Evolutionary conservation across 208 protist genomes (phyloP).

Genomic region (Acanthamoeba sp.): DNA sequence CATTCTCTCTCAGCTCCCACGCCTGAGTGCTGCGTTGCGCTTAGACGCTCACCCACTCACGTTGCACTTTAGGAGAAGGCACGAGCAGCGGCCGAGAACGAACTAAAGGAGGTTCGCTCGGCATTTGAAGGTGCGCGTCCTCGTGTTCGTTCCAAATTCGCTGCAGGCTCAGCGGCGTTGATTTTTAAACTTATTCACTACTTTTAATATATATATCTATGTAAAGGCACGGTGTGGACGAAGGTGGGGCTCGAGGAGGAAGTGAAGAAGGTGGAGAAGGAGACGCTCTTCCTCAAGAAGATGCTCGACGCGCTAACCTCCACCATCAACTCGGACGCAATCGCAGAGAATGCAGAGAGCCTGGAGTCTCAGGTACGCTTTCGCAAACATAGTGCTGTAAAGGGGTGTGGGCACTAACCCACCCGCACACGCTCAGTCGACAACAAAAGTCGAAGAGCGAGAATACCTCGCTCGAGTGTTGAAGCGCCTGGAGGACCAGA

Average conservation of each 20-base stretch:
- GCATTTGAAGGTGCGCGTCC: background rate
- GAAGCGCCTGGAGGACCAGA: slow-evolving; percentile 36
- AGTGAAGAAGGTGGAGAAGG: slow-evolving; percentile 36
- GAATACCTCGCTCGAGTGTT: slow-evolving; percentile 6
- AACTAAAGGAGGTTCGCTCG: slow-evolving; percentile 8
- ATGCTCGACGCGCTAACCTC: slow-evolving; percentile 9
- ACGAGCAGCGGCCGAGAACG: background rate
- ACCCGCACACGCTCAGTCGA: background rate
- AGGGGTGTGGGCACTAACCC: background rate
- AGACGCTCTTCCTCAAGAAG: slow-evolving; percentile 23
- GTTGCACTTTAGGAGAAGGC: background rate
- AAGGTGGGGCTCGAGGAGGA: slow-evolving; percentile 16
- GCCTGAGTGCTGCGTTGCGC: background rate
- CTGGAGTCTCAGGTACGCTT: background rate
- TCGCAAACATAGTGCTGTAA: no score
- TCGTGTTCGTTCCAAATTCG: background rate
- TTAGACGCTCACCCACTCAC: background rate
- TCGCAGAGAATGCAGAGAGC: background rate
- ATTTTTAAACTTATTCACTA: background rate
- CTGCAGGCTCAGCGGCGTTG: background rate
- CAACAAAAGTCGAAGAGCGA: background rate
- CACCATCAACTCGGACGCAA: background rate
- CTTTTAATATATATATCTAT: no score
- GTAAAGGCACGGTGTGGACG: slow-evolving; percentile 7
- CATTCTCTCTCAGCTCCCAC: background rate